Conservation (phyloP, 1,284 basidiomycete species). For the Omphalotus olearius region DNA sequence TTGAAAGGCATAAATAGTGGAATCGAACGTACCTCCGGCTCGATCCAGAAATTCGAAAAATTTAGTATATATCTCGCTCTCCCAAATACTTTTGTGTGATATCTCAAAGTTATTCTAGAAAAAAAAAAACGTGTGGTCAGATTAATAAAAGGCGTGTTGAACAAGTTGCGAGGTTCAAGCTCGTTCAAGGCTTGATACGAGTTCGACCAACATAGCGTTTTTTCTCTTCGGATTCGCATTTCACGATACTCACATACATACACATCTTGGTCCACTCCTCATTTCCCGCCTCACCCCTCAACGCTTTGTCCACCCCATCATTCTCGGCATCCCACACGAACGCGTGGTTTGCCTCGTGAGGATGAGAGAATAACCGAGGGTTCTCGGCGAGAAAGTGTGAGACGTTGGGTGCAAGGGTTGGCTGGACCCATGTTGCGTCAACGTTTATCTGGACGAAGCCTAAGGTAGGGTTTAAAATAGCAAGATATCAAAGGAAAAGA, state of each 20-base stretch:
- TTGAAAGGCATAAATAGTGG: no score
- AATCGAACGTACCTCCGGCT: conserved; percentile 17
- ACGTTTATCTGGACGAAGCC: conserved; percentile 24
- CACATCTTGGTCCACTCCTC: conserved; percentile 22
- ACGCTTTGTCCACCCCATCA: conserved; percentile 20
- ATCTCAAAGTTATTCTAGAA: conserved; percentile 27
- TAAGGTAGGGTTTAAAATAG: background rate
- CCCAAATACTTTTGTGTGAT: conserved; percentile 26
- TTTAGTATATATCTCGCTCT: conserved; percentile 21
- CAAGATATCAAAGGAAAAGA: background rate
- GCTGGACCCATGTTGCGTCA: conserved; percentile 25
- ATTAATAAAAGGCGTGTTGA: no score
- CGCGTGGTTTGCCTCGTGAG: conserved; percentile 13
- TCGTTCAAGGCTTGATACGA: no score
- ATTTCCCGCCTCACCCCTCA: conserved; percentile 21
- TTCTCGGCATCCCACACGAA: conserved; percentile 21
- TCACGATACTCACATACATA: conserved; percentile 25
- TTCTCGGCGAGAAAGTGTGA: conserved; percentile 21
- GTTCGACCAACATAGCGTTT: no score
- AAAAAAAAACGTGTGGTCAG: background rate
- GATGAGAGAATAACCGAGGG: conserved; percentile 8
- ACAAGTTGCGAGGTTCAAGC: no score
- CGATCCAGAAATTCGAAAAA: conserved; percentile 24
- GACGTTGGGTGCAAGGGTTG: conserved; percentile 23
- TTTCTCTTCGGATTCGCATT: background rate